phyloP scores from a whole-genome alignment of 495 filamentous ascomycete genomes.

The Hapsidospora chrysogenum region DNA sequence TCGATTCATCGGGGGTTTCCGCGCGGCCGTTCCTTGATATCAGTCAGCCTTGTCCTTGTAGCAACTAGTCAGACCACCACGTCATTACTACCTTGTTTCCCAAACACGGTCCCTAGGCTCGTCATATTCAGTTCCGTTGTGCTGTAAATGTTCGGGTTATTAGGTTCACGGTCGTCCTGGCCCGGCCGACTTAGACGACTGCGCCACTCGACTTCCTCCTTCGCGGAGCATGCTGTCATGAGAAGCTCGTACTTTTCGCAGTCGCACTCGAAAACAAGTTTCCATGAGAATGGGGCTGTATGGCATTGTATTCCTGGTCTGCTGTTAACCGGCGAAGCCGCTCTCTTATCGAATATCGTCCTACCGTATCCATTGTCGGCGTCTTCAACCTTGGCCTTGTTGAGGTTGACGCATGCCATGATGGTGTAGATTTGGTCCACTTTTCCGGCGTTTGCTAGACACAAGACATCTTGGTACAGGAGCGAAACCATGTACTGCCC shows the following conservation, averaged over 20 bases:
- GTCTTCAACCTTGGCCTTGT: slow-evolving; percentile 55
- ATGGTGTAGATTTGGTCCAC: slow-evolving; percentile 48
- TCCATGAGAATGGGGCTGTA: slow-evolving; percentile 80
- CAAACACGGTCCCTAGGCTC: slow-evolving; percentile 56
- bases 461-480: slow-evolving; percentile 67
- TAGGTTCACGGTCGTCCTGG: slow-evolving; percentile 24
- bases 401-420: slow-evolving; percentile 56
- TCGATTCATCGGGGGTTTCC: slow-evolving; percentile 67
- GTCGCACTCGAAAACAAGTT: slow-evolving; percentile 67
- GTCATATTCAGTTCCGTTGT: slow-evolving; percentile 52
- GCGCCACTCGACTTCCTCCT: slow-evolving; percentile 69
- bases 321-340: slow-evolving; percentile 3
- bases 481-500: slow-evolving; percentile 79
- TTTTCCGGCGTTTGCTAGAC: slow-evolving; percentile 53
- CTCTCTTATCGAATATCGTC: slow-evolving; percentile 3
- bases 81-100: slow-evolving; percentile 34
- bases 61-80: neutral
- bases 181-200: slow-evolving; percentile 27
- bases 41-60: neutral
- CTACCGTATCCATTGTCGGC: slow-evolving; percentile 72
- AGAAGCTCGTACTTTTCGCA: slow-evolving; percentile 71
- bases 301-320: slow-evolving; percentile 64
- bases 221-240: slow-evolving; percentile 70
- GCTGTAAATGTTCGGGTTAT: slow-evolving; percentile 30
- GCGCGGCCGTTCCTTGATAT: slow-evolving; percentile 42